A percentile compares a stretch with the other conserved stretches of the same genome.
phyloP scores from a whole-genome alignment of 1,284 basidiomycete genomes.

The Wallemia hederae region DNA sequence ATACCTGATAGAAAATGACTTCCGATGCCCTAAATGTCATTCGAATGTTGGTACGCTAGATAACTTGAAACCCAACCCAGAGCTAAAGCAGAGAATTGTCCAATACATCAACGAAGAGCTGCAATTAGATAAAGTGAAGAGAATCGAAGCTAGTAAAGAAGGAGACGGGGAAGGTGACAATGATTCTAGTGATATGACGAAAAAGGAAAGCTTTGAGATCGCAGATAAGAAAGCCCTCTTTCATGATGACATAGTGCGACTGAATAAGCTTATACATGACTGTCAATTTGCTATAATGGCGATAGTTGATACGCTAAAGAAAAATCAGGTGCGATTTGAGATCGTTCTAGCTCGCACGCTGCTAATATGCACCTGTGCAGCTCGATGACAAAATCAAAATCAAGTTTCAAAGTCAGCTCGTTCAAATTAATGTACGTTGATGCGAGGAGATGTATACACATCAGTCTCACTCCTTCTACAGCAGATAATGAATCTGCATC shows the following conservation, averaged over 20 bases:
- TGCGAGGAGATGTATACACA: not conserved
- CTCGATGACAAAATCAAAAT: not conserved
- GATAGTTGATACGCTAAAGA: not conserved
- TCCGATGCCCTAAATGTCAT: constrained; percentile 61
- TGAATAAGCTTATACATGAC: not conserved
- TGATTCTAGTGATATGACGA: no score
- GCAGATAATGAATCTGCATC: not conserved
- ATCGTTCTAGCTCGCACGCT: not conserved
- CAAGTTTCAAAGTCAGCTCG: not conserved
- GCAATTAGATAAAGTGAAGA: not conserved
- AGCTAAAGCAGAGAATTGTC: constrained; percentile 37
- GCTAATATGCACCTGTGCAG: not conserved
- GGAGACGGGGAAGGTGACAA: no score
- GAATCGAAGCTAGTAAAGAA: not conserved
- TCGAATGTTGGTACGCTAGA: constrained; percentile 60
- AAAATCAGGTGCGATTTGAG: not conserved
- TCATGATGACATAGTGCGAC: not conserved
- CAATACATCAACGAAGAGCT: constrained; percentile 40
- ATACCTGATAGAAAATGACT: constrained; percentile 67
- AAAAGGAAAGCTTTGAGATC: not conserved
- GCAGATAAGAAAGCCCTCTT: not conserved
- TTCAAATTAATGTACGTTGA: not conserved
- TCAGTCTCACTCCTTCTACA: not conserved
- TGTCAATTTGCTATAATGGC: not conserved
- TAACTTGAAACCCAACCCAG: constrained; percentile 47